Conservation (phyloP, 805 yeast species). For the Ascoidea tarda region DNA sequence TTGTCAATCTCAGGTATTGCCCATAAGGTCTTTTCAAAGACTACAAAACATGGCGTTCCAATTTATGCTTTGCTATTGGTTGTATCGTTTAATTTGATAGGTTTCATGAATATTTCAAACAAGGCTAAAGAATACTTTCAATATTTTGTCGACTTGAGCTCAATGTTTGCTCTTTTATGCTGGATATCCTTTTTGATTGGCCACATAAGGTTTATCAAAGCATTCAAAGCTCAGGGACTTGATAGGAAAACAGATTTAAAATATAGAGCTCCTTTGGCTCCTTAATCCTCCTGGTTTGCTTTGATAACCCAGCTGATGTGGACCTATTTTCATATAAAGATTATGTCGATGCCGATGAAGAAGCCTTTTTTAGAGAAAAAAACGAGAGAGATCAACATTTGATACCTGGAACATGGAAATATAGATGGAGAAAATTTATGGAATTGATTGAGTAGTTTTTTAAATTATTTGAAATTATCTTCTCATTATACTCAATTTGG, state of each 20-base stretch:
- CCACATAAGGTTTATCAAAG: constrained; percentile 59
- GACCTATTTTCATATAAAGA: not conserved
- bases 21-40: constrained; percentile 36
- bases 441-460: too few relatives aligned
- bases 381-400: too few relatives aligned
- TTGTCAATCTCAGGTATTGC: constrained; percentile 36
- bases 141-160: constrained; percentile 64
- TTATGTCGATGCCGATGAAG: not conserved
- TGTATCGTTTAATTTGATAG: constrained; percentile 47
- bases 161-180: constrained; percentile 61
- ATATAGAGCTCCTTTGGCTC: not conserved
- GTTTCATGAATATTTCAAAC: constrained; percentile 39
- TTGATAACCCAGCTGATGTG: not conserved
- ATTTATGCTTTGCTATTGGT: constrained; percentile 34
- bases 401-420: too few relatives aligned
- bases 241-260: constrained; percentile 28
- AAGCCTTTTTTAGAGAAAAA: not conserved
- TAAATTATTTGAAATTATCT: too few relatives aligned
- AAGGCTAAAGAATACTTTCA: constrained; percentile 38
- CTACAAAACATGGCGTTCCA: constrained; percentile 64
- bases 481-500: too few relatives aligned
- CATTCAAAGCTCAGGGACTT: constrained; percentile 47
- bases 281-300: not conserved
- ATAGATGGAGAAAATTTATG: too few relatives aligned
- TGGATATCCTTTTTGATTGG: constrained; percentile 55